Conservation (phyloP, 1,284 basidiomycete genomes). For the Pyrrhoderma noxium region DNA sequence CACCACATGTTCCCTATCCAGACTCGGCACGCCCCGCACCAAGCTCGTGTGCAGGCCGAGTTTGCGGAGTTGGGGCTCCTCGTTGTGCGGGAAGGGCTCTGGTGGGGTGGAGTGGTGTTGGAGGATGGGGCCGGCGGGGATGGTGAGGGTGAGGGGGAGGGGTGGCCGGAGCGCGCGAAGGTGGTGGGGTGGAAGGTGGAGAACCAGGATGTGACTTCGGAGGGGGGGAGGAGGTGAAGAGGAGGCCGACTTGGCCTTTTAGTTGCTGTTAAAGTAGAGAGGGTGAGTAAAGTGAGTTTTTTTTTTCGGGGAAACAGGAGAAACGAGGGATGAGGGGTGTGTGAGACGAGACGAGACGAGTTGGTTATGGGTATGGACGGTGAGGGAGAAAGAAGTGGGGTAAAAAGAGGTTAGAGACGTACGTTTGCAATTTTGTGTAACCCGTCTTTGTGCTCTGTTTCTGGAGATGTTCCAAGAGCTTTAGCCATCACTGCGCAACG, state of each 20-base stretch:
- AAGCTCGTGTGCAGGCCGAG: constrained; percentile 85
- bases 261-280: constrained; percentile 78
- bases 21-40: constrained; percentile 82
- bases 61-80: constrained; percentile 92
- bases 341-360: no score
- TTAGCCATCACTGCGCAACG: constrained; percentile 92
- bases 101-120: constrained; percentile 66
- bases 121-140: constrained; percentile 73
- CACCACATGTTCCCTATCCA: constrained; percentile 75
- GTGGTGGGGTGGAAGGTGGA: constrained; percentile 84
- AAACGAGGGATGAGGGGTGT: no score
- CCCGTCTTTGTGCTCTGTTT: constrained; percentile 81
- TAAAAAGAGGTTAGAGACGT: constrained; percentile 25
- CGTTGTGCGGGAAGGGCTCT: constrained; percentile 90
- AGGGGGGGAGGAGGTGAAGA: constrained; percentile 88
- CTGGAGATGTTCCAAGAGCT: constrained; percentile 83
- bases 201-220: constrained; percentile 94
- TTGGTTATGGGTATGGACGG: no score
- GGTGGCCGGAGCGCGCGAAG: constrained; percentile 83
- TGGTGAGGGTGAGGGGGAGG: constrained; percentile 67
- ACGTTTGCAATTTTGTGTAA: constrained; percentile 77
- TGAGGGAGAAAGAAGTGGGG: constrained; percentile 2
- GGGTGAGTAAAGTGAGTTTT: no score
- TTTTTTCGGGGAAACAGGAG: no score
- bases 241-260: constrained; percentile 87